Conservation (phyloP, 164 flowering plant species). For the Litsea cubeba region DNA sequence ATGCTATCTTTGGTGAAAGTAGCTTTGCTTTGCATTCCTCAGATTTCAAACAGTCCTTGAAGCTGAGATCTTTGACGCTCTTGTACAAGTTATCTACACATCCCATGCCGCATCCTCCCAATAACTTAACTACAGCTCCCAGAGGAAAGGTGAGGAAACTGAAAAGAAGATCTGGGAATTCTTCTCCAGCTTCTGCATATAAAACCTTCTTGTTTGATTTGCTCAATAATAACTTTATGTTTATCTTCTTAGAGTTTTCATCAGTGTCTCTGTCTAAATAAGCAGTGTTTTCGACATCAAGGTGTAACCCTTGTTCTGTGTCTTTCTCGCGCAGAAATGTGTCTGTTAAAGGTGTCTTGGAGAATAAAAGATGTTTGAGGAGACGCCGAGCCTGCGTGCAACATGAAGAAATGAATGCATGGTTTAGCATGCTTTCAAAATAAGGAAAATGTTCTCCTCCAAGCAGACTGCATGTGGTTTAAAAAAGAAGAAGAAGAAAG, state of each 20-base stretch:
- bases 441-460: too few relatives aligned
- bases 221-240: not conserved
- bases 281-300: not conserved
- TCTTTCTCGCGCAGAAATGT: not conserved
- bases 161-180: constrained; percentile 18
- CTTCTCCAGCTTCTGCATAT: constrained; percentile 6
- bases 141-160: constrained; percentile 18
- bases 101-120: not conserved
- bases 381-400: not conserved
- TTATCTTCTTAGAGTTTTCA: not conserved
- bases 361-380: constrained; percentile 1
- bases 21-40: constrained; percentile 6
- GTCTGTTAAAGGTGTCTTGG: constrained; percentile 6
- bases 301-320: too few relatives aligned
- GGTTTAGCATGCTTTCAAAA: too few relatives aligned
- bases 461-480: too few relatives aligned
- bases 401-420: too few relatives aligned
- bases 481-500: too few relatives aligned
- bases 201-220: not conserved
- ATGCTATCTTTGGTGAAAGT: constrained; percentile 8
- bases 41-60: constrained; percentile 7
- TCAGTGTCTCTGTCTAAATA: not conserved
- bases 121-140: constrained; percentile 3
- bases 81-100: constrained; percentile 4
- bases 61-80: not conserved